Base-by-base conservation (phyloP, 2,329 filamentous ascomycete species). In the Pleurostoma richardsiae region DNA sequence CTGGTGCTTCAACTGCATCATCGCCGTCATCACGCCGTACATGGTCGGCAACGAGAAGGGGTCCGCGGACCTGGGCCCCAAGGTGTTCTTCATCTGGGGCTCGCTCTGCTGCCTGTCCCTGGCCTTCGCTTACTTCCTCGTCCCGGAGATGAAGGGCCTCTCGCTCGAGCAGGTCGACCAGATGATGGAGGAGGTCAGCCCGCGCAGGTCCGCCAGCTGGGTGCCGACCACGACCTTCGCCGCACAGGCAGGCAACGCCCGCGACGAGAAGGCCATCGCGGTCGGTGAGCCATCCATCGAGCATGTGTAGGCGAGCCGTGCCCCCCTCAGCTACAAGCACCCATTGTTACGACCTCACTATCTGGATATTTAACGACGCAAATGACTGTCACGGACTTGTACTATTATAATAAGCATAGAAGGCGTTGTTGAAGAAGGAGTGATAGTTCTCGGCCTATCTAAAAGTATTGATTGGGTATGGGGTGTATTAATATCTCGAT, bases 101-200 rank as follows among this genome's bases (percentile, higher is more conserved):
- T 71, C 71, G 29, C 74, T 80, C 45, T 84, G 79, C 65, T 70
- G 71, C 48, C 61, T 69, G 42, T 74, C 71, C 49, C 72, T 80
- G 49, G 61, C 79, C 33, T 83, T 80, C 60, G 73, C 79, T 43
- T 82, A 71, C 61, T 68, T 78, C 61, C 64, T 83, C 55, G 72
- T 89, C 51, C 85, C 85, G 51, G 85, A 88, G 69, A 88, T 85
- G 56, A 89, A 88, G 73, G 85, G 85, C 46, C 74, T 89, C 4
- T 81, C 79, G 3, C 77, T 88, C 48, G 85, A 90, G 63, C 82
- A 88, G 65, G 83, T 88, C 54, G 85, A 89, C 56, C 78, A 82
- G 63, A 75, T 85, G 47, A 69, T 79, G 66, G 66, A 71, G 48
- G 71, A 77, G 55, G 67, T 68, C 3, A 64, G 60, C 11, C 73